Conservation (phyloP, 1,284 basidiomycete species). For the Waitea zeae region DNA sequence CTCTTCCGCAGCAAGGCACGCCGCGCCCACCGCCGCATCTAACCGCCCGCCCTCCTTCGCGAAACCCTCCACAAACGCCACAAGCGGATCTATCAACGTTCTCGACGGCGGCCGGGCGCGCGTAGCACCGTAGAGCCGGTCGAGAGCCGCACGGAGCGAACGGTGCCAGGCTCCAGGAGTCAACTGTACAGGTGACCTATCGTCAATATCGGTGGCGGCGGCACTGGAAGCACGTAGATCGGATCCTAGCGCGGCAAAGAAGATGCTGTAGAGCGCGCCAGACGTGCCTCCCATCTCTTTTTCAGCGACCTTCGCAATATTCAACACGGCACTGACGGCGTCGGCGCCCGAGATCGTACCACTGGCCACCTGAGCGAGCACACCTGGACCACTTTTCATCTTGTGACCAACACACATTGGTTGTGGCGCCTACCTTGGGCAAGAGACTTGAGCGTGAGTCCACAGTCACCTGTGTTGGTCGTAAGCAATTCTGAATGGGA, state of each 20-base stretch:
- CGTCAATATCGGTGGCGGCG: constrained; percentile 15
- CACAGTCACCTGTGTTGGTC: constrained; percentile 75
- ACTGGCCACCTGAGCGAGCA: constrained; percentile 28
- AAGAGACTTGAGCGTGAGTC: constrained; percentile 68
- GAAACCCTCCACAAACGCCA: constrained; percentile 57
- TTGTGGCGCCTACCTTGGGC: constrained; percentile 23
- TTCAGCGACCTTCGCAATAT: constrained; percentile 62
- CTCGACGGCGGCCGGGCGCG: constrained; percentile 79
- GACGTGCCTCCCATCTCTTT: constrained; percentile 87
- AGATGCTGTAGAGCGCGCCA: constrained; percentile 85
- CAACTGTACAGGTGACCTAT: too few species aligned
- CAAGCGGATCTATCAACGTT: constrained; percentile 81
- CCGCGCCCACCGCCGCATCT: constrained; percentile 39
- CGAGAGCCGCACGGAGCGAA: constrained; percentile 45
- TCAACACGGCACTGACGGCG: constrained; percentile 45
- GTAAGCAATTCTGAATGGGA: too few species aligned
- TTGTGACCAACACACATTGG: constrained; percentile 7
- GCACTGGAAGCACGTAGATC: constrained; percentile 44
- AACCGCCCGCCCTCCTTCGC: constrained; percentile 21
- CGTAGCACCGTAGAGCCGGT: constrained; percentile 74
- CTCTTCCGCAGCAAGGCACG: constrained; percentile 50
- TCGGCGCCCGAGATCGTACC: constrained; percentile 41
- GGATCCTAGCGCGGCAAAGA: constrained; percentile 74
- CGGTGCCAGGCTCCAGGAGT: constrained; percentile 44
- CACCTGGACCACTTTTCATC: constrained; percentile 17